Base-by-base conservation (phyloP, 1,284 basidiomycete genomes). In the Ceratobasidium sp. region DNA sequence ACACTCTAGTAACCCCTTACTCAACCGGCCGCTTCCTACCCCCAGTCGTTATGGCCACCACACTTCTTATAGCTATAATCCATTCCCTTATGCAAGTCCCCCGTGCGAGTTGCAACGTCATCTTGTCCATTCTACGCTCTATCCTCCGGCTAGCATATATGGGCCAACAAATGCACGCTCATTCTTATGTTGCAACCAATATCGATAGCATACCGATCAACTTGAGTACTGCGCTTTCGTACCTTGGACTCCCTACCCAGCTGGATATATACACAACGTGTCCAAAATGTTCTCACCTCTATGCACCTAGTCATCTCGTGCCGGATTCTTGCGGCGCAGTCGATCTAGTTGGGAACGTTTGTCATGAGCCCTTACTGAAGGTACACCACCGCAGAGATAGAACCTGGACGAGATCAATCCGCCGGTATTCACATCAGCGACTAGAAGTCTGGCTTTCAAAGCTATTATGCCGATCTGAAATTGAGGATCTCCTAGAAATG, bases 1-100 rank as follows among this genome's bases (percentile, higher is more conserved):
- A 48, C 12, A 48, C 46, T 48, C 20, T 52, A 52, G 50, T 20
- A 20, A 52, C 50, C 17, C 50, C 17, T 7, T 52, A 52, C n/a
- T 52, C 50, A 15, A 52, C 50, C n/a, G 50, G 50, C n/a, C 50
- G 17, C 17, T 15, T 52, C 12, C 50, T 52, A n/a, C 50, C 50
- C 17, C 78, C 68, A 5, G 69, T 81, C 7, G 68, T 80, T 33
- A 74, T 50, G 20, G 80, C 57, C n/a, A 28, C 26, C 6, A 59
- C 17, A 5, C 26, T 59, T 10, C 57, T 59, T 9, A 17, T 59
- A 17, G 33, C 57, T 33, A 62, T 62, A 3, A 42, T 42, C 20
- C 59, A 62, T n/a, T 40, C 33, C 4, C 5, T 62, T 15, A 62
- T 62, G 59, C 15, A 23, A 7, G 33, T 62, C 40, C 28, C 33